phyloP scores from a whole-genome alignment of 2,329 filamentous ascomycete species.

The Aspergillus terreus region DNA sequence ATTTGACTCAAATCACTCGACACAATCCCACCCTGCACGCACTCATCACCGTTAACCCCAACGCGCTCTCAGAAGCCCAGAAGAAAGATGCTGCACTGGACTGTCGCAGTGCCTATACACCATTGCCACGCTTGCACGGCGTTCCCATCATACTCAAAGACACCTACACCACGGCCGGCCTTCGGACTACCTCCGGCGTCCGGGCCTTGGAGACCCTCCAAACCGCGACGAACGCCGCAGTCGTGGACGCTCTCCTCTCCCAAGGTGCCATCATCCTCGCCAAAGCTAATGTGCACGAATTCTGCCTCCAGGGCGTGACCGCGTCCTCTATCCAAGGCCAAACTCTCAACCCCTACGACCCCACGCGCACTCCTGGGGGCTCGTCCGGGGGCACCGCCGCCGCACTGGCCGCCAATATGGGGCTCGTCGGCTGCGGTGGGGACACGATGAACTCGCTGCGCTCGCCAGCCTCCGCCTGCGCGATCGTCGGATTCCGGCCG shows the following conservation, averaged over 20 bases:
- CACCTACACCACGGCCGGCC: conserved; percentile 56
- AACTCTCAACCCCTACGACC: conserved; percentile 64
- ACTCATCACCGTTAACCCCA: conserved; percentile 52
- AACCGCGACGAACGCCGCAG: conserved; percentile 43
- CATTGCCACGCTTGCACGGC: conserved; percentile 49
- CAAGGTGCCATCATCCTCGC: conserved; percentile 58
- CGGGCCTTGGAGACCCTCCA: conserved; percentile 47
- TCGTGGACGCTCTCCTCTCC: conserved; percentile 48
- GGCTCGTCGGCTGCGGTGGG: conserved; percentile 56
- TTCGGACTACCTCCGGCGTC: conserved; percentile 57
- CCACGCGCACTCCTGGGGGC: conserved; percentile 61
- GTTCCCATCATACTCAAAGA: conserved; percentile 63
- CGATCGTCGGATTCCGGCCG: conserved; percentile 58
- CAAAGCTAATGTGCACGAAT: conserved; percentile 60
- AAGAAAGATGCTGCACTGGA: conserved; percentile 15
- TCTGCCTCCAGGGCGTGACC: conserved; percentile 61
- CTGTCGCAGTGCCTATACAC: not conserved
- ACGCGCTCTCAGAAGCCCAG: conserved; percentile 48
- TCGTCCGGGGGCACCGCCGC: conserved; percentile 62
- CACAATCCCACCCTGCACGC: conserved; percentile 58
- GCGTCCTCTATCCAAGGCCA: conserved; percentile 63
- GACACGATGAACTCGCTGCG: conserved; percentile 62
- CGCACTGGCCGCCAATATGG: conserved; percentile 56
- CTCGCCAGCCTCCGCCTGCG: conserved; percentile 60
- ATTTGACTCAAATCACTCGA: conserved; percentile 55